Evolutionary conservation across 495 filamentous ascomycete genomes (phyloP).

Genomic region (Podospora didyma): DNA sequence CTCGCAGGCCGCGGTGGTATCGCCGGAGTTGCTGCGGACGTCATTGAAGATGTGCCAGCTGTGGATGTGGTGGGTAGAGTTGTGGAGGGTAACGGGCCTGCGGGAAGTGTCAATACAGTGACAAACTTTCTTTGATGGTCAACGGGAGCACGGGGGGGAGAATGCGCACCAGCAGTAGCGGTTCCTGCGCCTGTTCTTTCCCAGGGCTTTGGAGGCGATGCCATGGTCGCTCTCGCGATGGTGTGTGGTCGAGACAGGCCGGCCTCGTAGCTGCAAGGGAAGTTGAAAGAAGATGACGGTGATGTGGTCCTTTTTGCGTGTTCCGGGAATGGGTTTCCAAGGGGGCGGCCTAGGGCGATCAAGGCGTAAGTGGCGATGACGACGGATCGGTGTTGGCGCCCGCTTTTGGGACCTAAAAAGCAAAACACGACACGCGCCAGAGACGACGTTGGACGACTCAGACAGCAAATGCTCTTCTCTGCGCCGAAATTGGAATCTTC

Average conservation of each 20-base stretch:
- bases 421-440: too few species aligned
- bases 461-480: too few species aligned
- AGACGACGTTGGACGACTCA: too few species aligned
- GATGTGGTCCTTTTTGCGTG: not conserved
- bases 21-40: slow-evolving; percentile 56
- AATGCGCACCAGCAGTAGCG: slow-evolving; percentile 46
- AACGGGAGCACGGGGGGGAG: not conserved
- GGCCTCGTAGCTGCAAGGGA: not conserved
- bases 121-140: not conserved
- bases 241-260: not conserved
- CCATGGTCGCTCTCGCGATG: slow-evolving; percentile 30
- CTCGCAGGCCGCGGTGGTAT: slow-evolving; percentile 76
- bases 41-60: slow-evolving; percentile 18
- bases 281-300: not conserved
- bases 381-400: not conserved
- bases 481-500: too few species aligned
- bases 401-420: too few species aligned
- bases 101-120: slow-evolving; percentile 17
- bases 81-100: slow-evolving; percentile 17
- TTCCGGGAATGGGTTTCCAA: too few species aligned
- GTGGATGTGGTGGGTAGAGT: slow-evolving; percentile 30
- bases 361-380: not conserved
- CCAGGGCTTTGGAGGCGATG: slow-evolving; percentile 95
- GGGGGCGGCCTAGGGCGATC: not conserved
- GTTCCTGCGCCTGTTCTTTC: slow-evolving; percentile 67